Percentiles rank a stretch among this genome's conserved stretches.
phyloP scores from a whole-genome alignment of 176 grass and related monocot genomes.

The Urochloa ruziziensis region DNA sequence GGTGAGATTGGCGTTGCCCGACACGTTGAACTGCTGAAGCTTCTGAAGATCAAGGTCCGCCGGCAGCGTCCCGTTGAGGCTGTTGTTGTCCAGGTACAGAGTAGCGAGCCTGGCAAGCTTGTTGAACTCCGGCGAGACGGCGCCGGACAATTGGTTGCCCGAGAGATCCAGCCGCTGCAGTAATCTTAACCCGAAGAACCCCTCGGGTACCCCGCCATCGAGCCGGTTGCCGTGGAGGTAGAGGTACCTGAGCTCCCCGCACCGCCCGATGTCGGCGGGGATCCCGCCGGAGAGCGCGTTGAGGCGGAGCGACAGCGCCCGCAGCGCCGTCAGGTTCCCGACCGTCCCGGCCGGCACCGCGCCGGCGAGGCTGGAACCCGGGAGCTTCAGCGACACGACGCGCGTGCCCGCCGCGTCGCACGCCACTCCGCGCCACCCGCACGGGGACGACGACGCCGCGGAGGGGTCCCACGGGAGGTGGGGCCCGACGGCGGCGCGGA shows the following conservation, averaged over 20 bases:
- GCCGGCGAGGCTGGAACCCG: slow-evolving; percentile 28
- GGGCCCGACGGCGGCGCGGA: slow-evolving; percentile 45
- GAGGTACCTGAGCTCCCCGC: slow-evolving; percentile 38
- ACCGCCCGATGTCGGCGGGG: slow-evolving; percentile 54
- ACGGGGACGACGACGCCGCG: slow-evolving; percentile 26
- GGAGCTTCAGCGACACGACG: slow-evolving; percentile 53
- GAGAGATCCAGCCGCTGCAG: slow-evolving; percentile 65
- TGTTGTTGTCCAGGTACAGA: slow-evolving; percentile 59
- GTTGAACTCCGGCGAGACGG: slow-evolving; percentile 46
- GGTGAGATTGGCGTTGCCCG: slow-evolving; percentile 41
- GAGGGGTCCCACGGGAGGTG: slow-evolving; percentile 41
- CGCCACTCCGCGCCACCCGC: slow-evolving; percentile 62
- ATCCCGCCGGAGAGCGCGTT: slow-evolving; percentile 66
- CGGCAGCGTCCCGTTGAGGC: slow-evolving; percentile 51
- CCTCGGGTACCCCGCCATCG: slow-evolving; percentile 43
- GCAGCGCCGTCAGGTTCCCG: slow-evolving; percentile 72
- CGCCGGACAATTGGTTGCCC: slow-evolving; percentile 33
- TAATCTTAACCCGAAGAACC: slow-evolving; percentile 43
- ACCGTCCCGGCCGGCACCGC: slow-evolving; percentile 32
- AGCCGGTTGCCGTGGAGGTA: slow-evolving; percentile 53
- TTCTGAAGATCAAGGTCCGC: slow-evolving; percentile 26
- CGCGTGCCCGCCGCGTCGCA: slow-evolving; percentile 41
- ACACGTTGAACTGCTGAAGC: slow-evolving; percentile 65
- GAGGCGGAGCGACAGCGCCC: slow-evolving; percentile 52
- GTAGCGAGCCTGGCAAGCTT: slow-evolving; percentile 40